Conservation (phyloP, 1,284 basidiomycete genomes). For the Afroboletus lepidellus region DNA sequence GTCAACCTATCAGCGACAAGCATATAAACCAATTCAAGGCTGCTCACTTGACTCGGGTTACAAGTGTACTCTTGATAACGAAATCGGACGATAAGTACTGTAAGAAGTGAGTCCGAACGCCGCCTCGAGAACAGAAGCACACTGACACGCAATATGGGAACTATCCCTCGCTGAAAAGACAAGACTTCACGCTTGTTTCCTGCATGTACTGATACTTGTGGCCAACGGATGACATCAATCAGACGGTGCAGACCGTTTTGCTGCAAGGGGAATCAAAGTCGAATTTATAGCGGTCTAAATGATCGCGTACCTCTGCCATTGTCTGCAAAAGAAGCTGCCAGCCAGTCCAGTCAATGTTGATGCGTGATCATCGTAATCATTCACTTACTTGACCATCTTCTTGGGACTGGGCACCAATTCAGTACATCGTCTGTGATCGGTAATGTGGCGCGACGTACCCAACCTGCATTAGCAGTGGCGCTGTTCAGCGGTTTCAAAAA, state of each 20-base stretch:
- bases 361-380: not conserved
- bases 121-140: not conserved
- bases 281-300: not conserved
- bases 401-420: conserved; percentile 37
- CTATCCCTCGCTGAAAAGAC: conserved; percentile 60
- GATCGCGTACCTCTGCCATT: conserved; percentile 40
- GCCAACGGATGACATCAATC: conserved; percentile 50
- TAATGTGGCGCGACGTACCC: conserved; percentile 42
- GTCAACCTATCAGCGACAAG: conserved; percentile 3
- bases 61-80: conserved; percentile 59
- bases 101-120: not conserved
- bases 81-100: conserved; percentile 65
- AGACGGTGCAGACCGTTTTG: conserved; percentile 53
- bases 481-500: conserved; percentile 51
- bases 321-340: conserved; percentile 43
- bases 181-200: conserved; percentile 37
- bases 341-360: conserved; percentile 1
- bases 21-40: not conserved
- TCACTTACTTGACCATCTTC: conserved; percentile 52
- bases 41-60: conserved; percentile 54
- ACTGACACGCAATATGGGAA: conserved; percentile 57
- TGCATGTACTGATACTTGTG: conserved; percentile 40
- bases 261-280: conserved; percentile 29
- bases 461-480: conserved; percentile 47
- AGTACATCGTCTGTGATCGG: not conserved